Evolutionary conservation across 768 basidiomycete species (phyloP).

Genomic region (Nevesoporus exiguus): DNA sequence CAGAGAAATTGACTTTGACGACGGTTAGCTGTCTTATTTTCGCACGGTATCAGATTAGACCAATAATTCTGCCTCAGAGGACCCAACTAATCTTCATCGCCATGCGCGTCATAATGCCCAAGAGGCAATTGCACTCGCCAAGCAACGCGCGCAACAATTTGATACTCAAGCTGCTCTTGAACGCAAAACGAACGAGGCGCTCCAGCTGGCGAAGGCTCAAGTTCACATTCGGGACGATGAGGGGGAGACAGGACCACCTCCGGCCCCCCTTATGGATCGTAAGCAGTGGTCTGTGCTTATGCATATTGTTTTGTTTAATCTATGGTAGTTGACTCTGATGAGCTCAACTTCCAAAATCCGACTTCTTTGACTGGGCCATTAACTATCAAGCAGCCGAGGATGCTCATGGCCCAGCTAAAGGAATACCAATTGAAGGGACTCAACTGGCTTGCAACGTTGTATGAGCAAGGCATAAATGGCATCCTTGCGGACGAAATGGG

Average conservation of each 20-base stretch:
- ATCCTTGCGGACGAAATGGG: conserved; percentile 99
- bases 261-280: conserved; percentile 69
- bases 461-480: conserved; percentile 99
- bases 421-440: conserved; percentile 98
- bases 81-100: conserved; percentile 77
- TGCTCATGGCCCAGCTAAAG: conserved; percentile 95
- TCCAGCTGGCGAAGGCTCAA: conserved; percentile 60
- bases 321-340: conserved; percentile 82
- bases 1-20: conserved; percentile 85
- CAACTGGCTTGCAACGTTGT: conserved; percentile 96
- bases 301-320: conserved; percentile 1
- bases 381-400: conserved; percentile 87
- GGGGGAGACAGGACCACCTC: conserved; percentile 36
- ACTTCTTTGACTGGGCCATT: conserved; percentile 81
- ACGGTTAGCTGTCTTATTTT: conserved; percentile 52
- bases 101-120: conserved; percentile 90
- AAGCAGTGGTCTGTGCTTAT: conserved; percentile 28
- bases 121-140: conserved; percentile 78
- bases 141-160: conserved; percentile 77
- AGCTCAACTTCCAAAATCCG: conserved; percentile 99
- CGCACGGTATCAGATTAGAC: not conserved
- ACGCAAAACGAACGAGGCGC: conserved; percentile 75
- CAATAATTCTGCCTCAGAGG: conserved; percentile 49
- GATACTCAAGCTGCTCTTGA: conserved; percentile 80
- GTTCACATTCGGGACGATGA: conserved; percentile 40